phyloP scores from a whole-genome alignment of 1,284 basidiomycete genomes.

The Puccinia hordei region DNA sequence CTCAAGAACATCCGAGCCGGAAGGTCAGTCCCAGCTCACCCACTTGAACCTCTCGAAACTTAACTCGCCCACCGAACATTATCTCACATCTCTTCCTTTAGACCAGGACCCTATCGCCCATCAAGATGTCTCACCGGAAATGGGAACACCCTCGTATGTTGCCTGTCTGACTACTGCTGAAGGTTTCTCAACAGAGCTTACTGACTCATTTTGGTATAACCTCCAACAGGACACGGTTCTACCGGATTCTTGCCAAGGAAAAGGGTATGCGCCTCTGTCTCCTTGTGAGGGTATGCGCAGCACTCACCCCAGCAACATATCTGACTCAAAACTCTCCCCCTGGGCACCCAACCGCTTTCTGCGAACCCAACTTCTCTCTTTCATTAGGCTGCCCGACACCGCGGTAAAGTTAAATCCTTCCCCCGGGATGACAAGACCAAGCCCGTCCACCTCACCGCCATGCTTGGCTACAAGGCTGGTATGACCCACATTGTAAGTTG shows the following conservation, averaged over 20 bases:
- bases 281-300: slow-evolving; percentile 51
- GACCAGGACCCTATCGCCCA: not conserved
- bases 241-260: slow-evolving; percentile 73
- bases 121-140: slow-evolving; percentile 56
- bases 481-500: slow-evolving; percentile 86
- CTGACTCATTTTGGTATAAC: not conserved
- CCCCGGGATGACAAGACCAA: slow-evolving; percentile 99
- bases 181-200: no score
- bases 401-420: slow-evolving; percentile 98
- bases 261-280: slow-evolving; percentile 56
- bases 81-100: not conserved
- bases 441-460: slow-evolving; percentile 96
- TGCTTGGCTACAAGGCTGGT: slow-evolving; percentile 99
- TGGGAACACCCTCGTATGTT: slow-evolving; percentile 56
- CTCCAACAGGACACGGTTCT: slow-evolving; percentile 53
- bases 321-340: slow-evolving; percentile 19
- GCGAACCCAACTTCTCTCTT: not conserved
- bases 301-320: slow-evolving; percentile 13
- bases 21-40: not conserved
- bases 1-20: not conserved
- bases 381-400: slow-evolving; percentile 81
- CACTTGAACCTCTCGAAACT: not conserved
- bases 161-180: not conserved
- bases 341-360: not conserved
- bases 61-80: not conserved